Evolutionary conservation across 2,329 filamentous ascomycete species (phyloP).

Genomic region (Penicillium carneum): DNA sequence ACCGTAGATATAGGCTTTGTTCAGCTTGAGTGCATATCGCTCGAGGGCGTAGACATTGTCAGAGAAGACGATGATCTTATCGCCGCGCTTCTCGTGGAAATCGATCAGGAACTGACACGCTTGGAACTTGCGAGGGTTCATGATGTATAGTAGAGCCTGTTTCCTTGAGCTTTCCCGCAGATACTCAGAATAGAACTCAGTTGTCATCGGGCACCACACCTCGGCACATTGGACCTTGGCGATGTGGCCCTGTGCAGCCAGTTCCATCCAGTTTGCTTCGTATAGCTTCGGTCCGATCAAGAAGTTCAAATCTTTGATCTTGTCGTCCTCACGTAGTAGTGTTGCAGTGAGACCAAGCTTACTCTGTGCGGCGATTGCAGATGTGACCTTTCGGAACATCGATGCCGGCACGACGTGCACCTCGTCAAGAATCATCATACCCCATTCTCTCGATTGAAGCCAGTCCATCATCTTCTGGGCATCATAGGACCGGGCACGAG

Average conservation of each 20-base stretch:
- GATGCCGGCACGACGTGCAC: constrained; percentile 97
- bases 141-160: constrained; percentile 80
- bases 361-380: constrained; percentile 89
- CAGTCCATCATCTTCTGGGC: constrained; percentile 98
- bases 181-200: constrained; percentile 96
- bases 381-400: constrained; percentile 93
- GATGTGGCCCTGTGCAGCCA: constrained; percentile 95
- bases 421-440: constrained; percentile 94
- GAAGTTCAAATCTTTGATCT: constrained; percentile 96
- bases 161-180: constrained; percentile 73
- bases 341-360: constrained; percentile 95
- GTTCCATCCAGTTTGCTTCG: constrained; percentile 99
- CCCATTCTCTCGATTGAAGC: constrained; percentile 88
- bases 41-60: constrained; percentile 95
- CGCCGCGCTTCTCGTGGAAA: constrained; percentile 90
- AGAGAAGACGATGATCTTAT: constrained; percentile 98
- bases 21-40: constrained; percentile 80
- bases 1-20: constrained; percentile 90
- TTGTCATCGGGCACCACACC: constrained; percentile 99
- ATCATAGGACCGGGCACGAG: constrained; percentile 84
- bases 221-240: constrained; percentile 97
- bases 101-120: constrained; percentile 98
- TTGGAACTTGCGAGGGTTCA: constrained; percentile 98
- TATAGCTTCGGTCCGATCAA: constrained; percentile 96
- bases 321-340: constrained; percentile 93